Evolutionary conservation across 306 rosid genomes (phyloP).

Genomic region (Citrullus mucosospermus): DNA sequence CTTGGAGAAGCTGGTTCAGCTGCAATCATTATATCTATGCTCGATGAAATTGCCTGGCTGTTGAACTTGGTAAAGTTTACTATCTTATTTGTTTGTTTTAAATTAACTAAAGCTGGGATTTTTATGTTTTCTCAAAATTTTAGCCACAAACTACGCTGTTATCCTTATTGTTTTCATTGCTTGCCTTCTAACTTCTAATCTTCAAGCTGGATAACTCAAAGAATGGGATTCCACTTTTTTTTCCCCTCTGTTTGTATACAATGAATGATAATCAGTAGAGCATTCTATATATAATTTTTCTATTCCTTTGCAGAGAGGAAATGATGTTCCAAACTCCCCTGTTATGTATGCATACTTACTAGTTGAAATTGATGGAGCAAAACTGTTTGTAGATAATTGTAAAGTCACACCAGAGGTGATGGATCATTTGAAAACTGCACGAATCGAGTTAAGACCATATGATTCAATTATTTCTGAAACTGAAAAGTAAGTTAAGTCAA

Average conservation of each 20-base stretch:
- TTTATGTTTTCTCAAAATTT: neutral
- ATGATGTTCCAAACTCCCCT: slow-evolving; percentile 87
- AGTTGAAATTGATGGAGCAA: slow-evolving; percentile 70
- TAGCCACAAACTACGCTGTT: neutral
- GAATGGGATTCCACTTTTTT: slow-evolving; percentile 5
- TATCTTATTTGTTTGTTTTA: neutral
- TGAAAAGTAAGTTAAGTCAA: slow-evolving; percentile 37
- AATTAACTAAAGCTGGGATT: neutral
- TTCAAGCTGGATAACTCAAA: slow-evolving; percentile 1
- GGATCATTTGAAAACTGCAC: slow-evolving; percentile 66
- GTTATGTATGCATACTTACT: slow-evolving; percentile 89
- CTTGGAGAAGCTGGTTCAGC: slow-evolving; percentile 59
- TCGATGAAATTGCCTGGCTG: slow-evolving; percentile 95
- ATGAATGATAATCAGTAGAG: neutral
- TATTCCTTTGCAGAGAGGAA: slow-evolving; percentile 69
- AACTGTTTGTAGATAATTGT: slow-evolving; percentile 56
- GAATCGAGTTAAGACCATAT: slow-evolving; percentile 62
- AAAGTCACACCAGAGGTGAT: slow-evolving; percentile 69
- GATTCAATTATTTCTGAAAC: slow-evolving; percentile 67
- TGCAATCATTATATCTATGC: slow-evolving; percentile 75
- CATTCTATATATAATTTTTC: neutral
- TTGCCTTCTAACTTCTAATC: neutral
- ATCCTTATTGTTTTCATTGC: neutral
- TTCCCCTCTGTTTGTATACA: neutral
- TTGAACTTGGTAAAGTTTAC: slow-evolving; percentile 66